These are phyloP conservation scores for Fusarium beomiforme DNA, from an alignment of 2,329 filamentous ascomycete genomes.

Conservation along the genomic window DNA sequence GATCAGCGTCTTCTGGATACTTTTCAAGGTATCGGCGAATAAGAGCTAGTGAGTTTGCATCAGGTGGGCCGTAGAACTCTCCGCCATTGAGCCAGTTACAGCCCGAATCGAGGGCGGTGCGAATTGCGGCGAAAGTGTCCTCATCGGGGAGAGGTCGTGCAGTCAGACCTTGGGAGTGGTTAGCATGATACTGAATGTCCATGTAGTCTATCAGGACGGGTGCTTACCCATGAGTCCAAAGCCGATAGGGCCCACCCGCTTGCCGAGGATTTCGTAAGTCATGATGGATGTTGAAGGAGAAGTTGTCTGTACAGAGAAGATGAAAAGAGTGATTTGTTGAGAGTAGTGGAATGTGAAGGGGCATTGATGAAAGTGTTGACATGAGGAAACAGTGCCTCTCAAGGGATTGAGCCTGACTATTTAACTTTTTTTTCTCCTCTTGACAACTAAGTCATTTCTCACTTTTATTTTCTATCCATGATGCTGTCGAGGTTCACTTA, in stretches of 20 bases:
- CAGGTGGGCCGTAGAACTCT: constrained; percentile 68
- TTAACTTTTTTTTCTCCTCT: constrained; percentile 1
- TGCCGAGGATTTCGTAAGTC: constrained; percentile 36
- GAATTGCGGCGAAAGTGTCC: constrained; percentile 62
- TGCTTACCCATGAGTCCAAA: constrained; percentile 41
- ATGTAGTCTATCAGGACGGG: constrained; percentile 5
- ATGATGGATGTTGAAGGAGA: constrained; percentile 19
- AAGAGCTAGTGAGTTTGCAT: constrained; percentile 64
- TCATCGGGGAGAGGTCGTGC: constrained; percentile 41
- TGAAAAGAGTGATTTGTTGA: background rate
- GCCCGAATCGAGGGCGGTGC: constrained; percentile 56
- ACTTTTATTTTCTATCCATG: background rate
- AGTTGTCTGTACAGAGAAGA: background rate
- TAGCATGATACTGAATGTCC: constrained; percentile 22
- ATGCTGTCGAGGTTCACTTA: constrained; percentile 8
- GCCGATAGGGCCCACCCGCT: constrained; percentile 38
- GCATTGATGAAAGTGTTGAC: background rate
- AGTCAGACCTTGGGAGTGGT: constrained; percentile 35
- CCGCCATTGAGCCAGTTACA: constrained; percentile 65
- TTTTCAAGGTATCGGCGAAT: constrained; percentile 68
- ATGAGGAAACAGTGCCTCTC: background rate
- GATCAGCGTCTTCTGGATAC: constrained; percentile 68
- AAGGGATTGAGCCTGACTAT: background rate
- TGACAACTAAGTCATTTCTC: background rate
- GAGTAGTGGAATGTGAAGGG: background rate